Conservation (phyloP, 371 early-diverging fungal genomes). For the Saksenaea vasiformis region DNA sequence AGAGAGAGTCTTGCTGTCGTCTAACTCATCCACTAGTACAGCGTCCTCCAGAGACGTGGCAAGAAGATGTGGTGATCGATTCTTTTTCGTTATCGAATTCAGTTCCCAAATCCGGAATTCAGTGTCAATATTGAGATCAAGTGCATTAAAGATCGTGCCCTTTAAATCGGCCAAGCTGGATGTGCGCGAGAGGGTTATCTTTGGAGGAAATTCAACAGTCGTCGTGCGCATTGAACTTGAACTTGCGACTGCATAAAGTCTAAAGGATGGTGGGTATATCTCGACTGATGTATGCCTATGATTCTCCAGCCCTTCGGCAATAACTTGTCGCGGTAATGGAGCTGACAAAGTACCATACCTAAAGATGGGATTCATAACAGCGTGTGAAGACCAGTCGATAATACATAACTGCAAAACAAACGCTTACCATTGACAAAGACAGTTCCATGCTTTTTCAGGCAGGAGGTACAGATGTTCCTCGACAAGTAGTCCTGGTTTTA, state of each 20-base stretch:
- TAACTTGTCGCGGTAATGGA: conserved; percentile 10
- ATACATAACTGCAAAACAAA: background rate
- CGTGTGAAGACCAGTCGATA: background rate
- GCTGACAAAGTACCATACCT: conserved; percentile 12
- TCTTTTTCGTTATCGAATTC: background rate
- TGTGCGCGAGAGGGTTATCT: conserved; percentile 16
- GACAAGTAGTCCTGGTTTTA: conserved; percentile 9
- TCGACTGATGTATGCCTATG: conserved; percentile 1
- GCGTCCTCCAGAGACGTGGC: conserved; percentile 3
- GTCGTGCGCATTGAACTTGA: background rate
- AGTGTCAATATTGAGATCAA: conserved; percentile 14
- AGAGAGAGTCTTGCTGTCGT: conserved; percentile 1
- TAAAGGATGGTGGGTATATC: conserved; percentile 16
- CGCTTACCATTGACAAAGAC: conserved; percentile 14
- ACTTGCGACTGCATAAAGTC: background rate
- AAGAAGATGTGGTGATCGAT: conserved; percentile 2
- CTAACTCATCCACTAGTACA: conserved; percentile 3
- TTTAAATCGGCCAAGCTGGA: conserved; percentile 8
- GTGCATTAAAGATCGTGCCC: conserved; percentile 8
- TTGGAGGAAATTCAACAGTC: conserved; percentile 12
- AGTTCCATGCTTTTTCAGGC: conserved; percentile 24
- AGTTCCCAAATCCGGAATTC: conserved; percentile 19
- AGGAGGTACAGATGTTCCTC: conserved; percentile 15
- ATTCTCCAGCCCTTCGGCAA: conserved; percentile 13
- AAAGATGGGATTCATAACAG: background rate